Evolutionary conservation across 2,329 filamentous ascomycete genomes (phyloP), one percentile per base, ranked within the genome.

Genomic region (Sclerotinia trifoliorum): DNA sequence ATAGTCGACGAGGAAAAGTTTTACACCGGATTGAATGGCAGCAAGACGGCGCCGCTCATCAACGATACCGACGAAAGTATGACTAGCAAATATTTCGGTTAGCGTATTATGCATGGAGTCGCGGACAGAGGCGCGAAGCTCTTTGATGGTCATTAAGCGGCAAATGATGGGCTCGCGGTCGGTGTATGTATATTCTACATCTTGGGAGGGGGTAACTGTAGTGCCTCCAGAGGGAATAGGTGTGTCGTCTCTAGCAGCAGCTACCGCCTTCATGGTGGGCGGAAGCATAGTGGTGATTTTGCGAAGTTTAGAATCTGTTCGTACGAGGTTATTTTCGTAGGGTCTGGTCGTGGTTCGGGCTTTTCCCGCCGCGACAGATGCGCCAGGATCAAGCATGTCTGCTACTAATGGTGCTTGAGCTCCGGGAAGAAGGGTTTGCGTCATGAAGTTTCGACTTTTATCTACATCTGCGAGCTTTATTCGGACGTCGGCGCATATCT

Each of bases 231-330:
- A 70, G 19, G 70, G 62, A 13, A 72, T 73, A 17, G 72, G 72
- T 49, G 76, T 77, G 72, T 74, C 66, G 73, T 72, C 46, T 51
- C 15, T 63, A 24, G 32, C 46, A 69, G 61, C 35, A 26, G 42
- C n/a, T 26, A 44, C 46, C 62, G 71, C 69, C 3, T 79, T 72
- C 63, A 80, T 78, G 4, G 79, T 72, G 63, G 88, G 84, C n/a
- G 88, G 84, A 44, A 99, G 87, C 94, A 99, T 98, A 70, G 92
- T 93, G 0, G 95, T 99, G 71, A 99, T 99, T 78, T 99, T 99
- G 69, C 94, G 90, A 72, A 92, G 84, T 69, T 90, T 91, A 1
- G 92, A 88, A 77, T 99, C 95, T 15, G 94, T 98, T 26, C 95
- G 88, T 3, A 99, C 89, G 17, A 99, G 86, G 67, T 91, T 96